A percentile compares a stretch with the other conserved stretches of the same genome.
These are phyloP conservation scores for Moesziomyces globuligerus DNA, from an alignment of 1,284 basidiomycete genomes.

Conservation along the genomic window DNA sequence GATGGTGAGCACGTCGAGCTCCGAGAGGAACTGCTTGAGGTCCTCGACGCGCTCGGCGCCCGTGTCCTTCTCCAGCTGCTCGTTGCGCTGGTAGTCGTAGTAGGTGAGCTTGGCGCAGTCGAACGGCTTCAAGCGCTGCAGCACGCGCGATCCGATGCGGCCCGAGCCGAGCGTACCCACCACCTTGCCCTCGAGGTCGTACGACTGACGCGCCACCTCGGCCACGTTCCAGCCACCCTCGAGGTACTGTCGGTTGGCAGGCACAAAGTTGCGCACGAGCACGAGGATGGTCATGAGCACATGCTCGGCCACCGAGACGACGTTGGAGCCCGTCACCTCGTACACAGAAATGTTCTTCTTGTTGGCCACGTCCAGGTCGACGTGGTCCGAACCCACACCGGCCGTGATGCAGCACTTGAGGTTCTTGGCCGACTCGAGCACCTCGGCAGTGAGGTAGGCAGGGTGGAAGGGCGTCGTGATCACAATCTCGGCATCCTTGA, in stretches of 20 bases:
- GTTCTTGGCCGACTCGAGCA: slow-evolving; percentile 83
- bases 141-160: slow-evolving; percentile 70
- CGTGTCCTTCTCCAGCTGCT: slow-evolving; percentile 77
- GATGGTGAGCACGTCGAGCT: slow-evolving; percentile 83
- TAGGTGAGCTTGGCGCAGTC: slow-evolving; percentile 90
- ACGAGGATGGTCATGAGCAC: slow-evolving; percentile 84
- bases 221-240: slow-evolving; percentile 63
- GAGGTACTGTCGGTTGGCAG: slow-evolving; percentile 72
- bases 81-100: slow-evolving; percentile 86
- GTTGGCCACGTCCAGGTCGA: slow-evolving; percentile 89
- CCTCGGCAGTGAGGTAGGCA: slow-evolving; percentile 84
- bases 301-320: slow-evolving; percentile 88
- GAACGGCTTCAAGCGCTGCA: slow-evolving; percentile 87
- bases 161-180: slow-evolving; percentile 81
- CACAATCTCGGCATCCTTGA: slow-evolving; percentile 74
- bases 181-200: slow-evolving; percentile 89
- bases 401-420: slow-evolving; percentile 92
- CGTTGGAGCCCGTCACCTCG: slow-evolving; percentile 76
- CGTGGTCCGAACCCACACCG: slow-evolving; percentile 87
- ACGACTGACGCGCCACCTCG: slow-evolving; percentile 69
- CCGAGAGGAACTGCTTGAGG: slow-evolving; percentile 83
- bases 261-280: slow-evolving; percentile 86
- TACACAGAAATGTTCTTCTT: slow-evolving; percentile 81
- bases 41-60: slow-evolving; percentile 81
- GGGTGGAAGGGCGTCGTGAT: slow-evolving; percentile 86